Evolutionary conservation across 805 yeast species (phyloP).

Genomic region (Metschnikowia anglica): DNA sequence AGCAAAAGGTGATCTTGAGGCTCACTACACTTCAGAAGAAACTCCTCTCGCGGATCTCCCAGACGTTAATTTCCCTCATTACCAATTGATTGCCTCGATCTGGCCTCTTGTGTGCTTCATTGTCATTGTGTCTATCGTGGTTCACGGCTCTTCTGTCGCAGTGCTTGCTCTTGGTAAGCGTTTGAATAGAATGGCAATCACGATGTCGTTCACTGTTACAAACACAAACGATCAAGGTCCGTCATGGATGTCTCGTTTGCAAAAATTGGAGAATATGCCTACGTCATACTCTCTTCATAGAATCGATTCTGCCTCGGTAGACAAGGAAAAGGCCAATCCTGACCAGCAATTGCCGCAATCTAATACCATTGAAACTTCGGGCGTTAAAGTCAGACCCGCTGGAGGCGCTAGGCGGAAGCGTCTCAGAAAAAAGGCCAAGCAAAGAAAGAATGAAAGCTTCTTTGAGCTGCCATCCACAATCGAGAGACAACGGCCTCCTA

Average conservation of each 20-base stretch:
- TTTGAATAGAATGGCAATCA: constrained; percentile 86
- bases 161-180: constrained; percentile 59
- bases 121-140: constrained; percentile 76
- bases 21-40: constrained; percentile 45
- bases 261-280: constrained; percentile 68
- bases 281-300: constrained; percentile 80
- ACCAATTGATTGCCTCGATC: constrained; percentile 57
- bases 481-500: constrained; percentile 37
- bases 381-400: constrained; percentile 64
- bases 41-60: constrained; percentile 60
- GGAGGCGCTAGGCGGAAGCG: constrained; percentile 68
- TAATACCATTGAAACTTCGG: constrained; percentile 58
- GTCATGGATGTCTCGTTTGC: constrained; percentile 83
- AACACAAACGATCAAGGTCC: constrained; percentile 56
- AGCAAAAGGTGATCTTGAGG: constrained; percentile 71
- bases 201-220: constrained; percentile 75
- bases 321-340: constrained; percentile 16
- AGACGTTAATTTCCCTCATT: constrained; percentile 46
- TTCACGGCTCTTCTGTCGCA: constrained; percentile 77
- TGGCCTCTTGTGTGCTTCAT: constrained; percentile 70
- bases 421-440: constrained; percentile 34
- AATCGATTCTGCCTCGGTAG: constrained; percentile 55
- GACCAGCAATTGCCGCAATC: constrained; percentile 28
- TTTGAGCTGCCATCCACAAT: constrained; percentile 15
- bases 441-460: constrained; percentile 28